Conservation (phyloP, 129 eudicot genomes). For the Tagetes patula region DNA sequence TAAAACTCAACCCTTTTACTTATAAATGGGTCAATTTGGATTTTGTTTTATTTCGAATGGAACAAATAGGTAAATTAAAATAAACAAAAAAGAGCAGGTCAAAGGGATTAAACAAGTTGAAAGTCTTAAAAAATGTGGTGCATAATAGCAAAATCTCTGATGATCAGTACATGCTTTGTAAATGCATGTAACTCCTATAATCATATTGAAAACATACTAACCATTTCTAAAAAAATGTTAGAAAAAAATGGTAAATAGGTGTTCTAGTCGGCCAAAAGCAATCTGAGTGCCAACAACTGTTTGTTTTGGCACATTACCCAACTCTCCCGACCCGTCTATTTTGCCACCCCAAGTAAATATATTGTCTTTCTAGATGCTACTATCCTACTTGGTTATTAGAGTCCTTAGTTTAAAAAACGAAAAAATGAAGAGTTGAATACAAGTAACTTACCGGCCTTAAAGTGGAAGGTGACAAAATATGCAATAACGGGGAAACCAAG, state of each 20-base stretch:
- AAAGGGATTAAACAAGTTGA: too few relatives aligned
- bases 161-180: background rate
- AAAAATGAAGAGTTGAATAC: slow-evolving; percentile 1
- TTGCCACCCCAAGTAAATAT: slow-evolving; percentile 17
- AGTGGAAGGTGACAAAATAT: slow-evolving; percentile 84
- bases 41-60: background rate
- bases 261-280: background rate
- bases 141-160: background rate
- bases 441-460: slow-evolving; percentile 76
- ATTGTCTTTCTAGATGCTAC: background rate
- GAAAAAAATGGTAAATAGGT: background rate
- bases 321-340: background rate
- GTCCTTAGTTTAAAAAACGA: background rate
- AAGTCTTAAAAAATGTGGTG: background rate
- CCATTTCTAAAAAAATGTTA: background rate
- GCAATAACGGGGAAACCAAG: slow-evolving; percentile 65
- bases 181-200: too few relatives aligned
- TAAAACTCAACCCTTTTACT: background rate
- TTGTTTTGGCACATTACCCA: background rate
- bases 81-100: too few relatives aligned
- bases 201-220: background rate
- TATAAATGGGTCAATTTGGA: background rate
- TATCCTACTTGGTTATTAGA: background rate
- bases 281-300: background rate
- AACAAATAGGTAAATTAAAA: too few relatives aligned